Evolutionary conservation across 257 asterid genomes (phyloP), one percentile per base, ranked within the genome.

Genomic region (Ehretia macrophylla): DNA sequence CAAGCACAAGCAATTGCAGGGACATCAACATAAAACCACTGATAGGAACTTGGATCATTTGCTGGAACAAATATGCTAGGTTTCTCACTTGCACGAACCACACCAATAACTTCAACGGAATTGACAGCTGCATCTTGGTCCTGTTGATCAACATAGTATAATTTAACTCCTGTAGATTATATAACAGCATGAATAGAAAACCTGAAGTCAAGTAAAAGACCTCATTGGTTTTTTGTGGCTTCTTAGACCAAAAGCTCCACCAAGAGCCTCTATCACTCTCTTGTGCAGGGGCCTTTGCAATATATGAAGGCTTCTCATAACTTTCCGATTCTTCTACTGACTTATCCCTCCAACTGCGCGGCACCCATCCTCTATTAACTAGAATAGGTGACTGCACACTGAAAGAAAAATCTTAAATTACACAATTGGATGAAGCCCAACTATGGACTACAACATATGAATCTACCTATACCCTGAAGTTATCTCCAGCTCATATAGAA

Each of bases 361-460:
- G 99, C 23, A 93, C 97, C 99, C 97, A 93, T 66, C 99, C 99
- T 83, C 99, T 84, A 64, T 93, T 93, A 59, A 93, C 97, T 49
- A 93, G 80, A 65, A 93, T 68, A 48, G 95, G 93, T 21, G 77
- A 58, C 72, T 67, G 89, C 62, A 76, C 48, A 37, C 97, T 92
- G 92, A 78, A 77, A 55, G 18, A 12, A 73, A 66, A 68, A 64
- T 54, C 42, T 38, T 66, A 18, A 55, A 67, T 55, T 57, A 48
- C 59, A 63, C 45, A 62, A 68, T 62, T 63, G 67, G 67, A 64
- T 40, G 49, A 66, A 67, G 62, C 40, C 46, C 53, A 51, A 48
- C 51, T 51, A 54, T 5, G 21, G 4, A 17, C 51, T 35, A 37
- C 20, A 47, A 47, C 9, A 47, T 14, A 47, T 8, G 19, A 47